phyloP scores from a whole-genome alignment of 2,329 filamentous ascomycete genomes.

The Fusarium kyushuense region DNA sequence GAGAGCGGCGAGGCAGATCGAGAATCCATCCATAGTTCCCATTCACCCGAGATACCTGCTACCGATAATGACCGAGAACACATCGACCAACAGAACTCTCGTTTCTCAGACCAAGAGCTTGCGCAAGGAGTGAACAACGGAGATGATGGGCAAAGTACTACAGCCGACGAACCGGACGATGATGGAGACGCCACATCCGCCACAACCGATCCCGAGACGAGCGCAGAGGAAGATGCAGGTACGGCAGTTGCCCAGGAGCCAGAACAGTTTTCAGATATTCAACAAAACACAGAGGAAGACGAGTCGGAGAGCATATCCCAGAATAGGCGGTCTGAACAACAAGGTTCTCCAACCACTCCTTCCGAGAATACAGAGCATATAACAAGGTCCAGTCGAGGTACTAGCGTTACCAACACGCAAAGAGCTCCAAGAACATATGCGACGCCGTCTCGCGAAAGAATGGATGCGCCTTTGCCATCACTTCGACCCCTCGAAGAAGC shows the following conservation, averaged over 20 bases:
- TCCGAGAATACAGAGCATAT: background rate
- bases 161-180: conserved; percentile 1
- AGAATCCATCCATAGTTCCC: conserved; percentile 31
- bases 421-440: conserved; percentile 30
- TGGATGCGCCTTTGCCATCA: conserved; percentile 47
- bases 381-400: conserved; percentile 4
- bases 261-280: conserved; percentile 5
- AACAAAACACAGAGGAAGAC: background rate
- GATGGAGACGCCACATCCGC: conserved; percentile 13
- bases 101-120: conserved; percentile 36
- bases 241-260: conserved; percentile 12
- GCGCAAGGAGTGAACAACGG: conserved; percentile 15
- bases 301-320: conserved; percentile 7
- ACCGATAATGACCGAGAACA: conserved; percentile 19
- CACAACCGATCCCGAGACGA: background rate
- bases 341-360: conserved; percentile 4
- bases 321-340: conserved; percentile 1
- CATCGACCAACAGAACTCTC: conserved; percentile 13
- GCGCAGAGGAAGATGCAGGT: background rate
- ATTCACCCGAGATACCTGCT: conserved; percentile 13
- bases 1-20: conserved; percentile 42
- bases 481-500: conserved; percentile 30
- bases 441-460: conserved; percentile 46
- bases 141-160: background rate
- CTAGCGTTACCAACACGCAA: conserved; percentile 9